Conservation (phyloP, 2,329 filamentous ascomycete species). For the Rutstroemia sp. region DNA sequence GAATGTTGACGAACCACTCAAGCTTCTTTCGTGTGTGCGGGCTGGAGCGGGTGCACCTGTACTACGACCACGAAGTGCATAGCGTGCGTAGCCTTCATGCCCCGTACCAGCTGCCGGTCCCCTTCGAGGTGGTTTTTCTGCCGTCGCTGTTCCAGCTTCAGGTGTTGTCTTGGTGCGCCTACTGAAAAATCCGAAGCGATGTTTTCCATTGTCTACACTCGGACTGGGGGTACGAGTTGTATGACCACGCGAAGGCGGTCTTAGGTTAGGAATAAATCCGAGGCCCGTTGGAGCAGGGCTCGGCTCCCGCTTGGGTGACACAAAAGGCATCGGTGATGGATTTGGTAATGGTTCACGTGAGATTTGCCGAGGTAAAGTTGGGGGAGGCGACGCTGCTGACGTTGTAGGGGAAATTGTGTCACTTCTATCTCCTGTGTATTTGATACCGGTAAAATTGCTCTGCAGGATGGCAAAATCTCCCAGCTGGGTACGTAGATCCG, state of each 20-base stretch:
- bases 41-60: conserved; percentile 45
- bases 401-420: conserved; percentile 18
- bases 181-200: conserved; percentile 72
- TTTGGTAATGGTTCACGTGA: conserved; percentile 30
- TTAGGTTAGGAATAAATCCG: conserved; percentile 26
- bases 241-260: conserved; percentile 26
- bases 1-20: conserved; percentile 36
- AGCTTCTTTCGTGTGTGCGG: conserved; percentile 33
- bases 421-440: conserved; percentile 18
- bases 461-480: conserved; percentile 50
- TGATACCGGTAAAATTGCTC: conserved; percentile 42
- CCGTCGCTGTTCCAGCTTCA: conserved; percentile 40
- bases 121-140: conserved; percentile 55
- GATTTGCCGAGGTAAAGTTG: conserved; percentile 28
- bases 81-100: conserved; percentile 74
- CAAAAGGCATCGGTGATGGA: conserved; percentile 28
- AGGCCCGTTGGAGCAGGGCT: conserved; percentile 25
- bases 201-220: conserved; percentile 48
- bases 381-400: conserved; percentile 19
- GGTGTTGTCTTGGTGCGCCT: conserved; percentile 60
- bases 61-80: conserved; percentile 55
- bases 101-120: conserved; percentile 89
- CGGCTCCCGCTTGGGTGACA: conserved; percentile 24
- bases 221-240: conserved; percentile 44
- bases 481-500: conserved; percentile 50